Percentiles rank a stretch among this genome's conserved stretches.
phyloP scores from a whole-genome alignment of 73 alveolate species.

The Breviolum minutum region DNA sequence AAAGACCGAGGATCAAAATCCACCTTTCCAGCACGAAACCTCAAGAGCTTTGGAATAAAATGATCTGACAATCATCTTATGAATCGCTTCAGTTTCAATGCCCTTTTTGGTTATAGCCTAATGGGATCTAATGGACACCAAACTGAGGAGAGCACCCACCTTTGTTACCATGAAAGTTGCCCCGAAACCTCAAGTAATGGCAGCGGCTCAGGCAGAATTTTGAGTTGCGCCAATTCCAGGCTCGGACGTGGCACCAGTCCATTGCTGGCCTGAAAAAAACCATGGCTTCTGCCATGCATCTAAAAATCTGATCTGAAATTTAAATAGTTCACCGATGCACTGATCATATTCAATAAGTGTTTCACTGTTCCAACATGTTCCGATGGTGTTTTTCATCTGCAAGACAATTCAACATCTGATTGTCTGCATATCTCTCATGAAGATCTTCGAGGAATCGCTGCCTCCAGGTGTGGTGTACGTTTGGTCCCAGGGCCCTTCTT shows the following conservation, averaged over 20 bases:
- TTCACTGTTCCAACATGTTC: too few species aligned
- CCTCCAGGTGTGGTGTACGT: slow-evolving; percentile 25
- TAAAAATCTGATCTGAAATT: not conserved
- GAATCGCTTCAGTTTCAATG: too few species aligned
- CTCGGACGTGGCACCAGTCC: not conserved
- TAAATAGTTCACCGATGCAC: too few species aligned
- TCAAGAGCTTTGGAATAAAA: not conserved
- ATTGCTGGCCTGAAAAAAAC: slow-evolving; percentile 29
- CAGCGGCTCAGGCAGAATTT: not conserved
- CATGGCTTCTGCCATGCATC: not conserved
- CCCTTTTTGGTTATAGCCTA: too few species aligned
- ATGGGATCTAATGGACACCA: not conserved
- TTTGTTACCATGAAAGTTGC: slow-evolving; percentile 29
- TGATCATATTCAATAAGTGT: too few species aligned
- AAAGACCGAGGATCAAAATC: slow-evolving; percentile 47
- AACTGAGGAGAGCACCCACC: not conserved
- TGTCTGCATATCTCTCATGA: too few species aligned
- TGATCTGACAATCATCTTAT: not conserved
- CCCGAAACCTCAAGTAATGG: slow-evolving; percentile 11
- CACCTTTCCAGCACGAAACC: slow-evolving; percentile 69
- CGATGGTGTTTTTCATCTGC: too few species aligned
- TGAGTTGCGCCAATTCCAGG: not conserved
- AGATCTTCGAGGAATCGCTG: not conserved
- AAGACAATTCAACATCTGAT: too few species aligned
- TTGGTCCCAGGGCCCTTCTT: not conserved